Percentiles rank a stretch among this genome's conserved stretches.
Conservation (phyloP, 1,139 yeast genomes). For the Scheffersomyces cryptocercus region DNA sequence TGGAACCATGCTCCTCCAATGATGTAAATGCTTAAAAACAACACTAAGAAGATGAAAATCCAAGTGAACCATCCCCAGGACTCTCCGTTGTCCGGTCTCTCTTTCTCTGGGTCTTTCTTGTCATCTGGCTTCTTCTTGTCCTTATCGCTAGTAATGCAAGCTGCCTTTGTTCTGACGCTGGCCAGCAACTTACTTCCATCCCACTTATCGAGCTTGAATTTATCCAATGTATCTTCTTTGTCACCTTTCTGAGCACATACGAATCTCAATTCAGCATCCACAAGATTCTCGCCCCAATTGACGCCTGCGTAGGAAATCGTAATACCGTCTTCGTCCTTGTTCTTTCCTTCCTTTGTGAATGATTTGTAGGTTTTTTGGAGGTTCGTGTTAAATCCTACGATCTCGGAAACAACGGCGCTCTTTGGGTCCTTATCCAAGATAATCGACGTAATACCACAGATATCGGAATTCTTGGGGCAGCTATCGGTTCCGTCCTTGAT, state of each 20-base stretch:
- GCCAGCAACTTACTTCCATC: conserved; percentile 28
- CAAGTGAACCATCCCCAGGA: conserved; percentile 82
- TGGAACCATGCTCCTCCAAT: conserved; percentile 82
- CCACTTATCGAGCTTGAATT: conserved; percentile 32
- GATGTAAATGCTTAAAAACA: conserved; percentile 70
- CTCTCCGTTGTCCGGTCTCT: conserved; percentile 32
- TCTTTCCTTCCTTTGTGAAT: conserved; percentile 15
- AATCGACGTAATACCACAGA: conserved; percentile 65
- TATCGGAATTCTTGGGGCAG: conserved; percentile 70
- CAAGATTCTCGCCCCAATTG: conserved; percentile 67
- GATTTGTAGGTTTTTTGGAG: conserved; percentile 32
- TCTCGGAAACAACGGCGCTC: conserved; percentile 49
- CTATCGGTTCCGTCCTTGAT: conserved; percentile 36
- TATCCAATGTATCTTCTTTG: conserved; percentile 26
- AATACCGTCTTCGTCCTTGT: conserved; percentile 41
- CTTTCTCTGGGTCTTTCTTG: conserved; percentile 21
- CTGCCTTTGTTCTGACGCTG: conserved; percentile 34
- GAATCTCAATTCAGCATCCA: conserved; percentile 55
- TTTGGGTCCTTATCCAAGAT: conserved; percentile 39
- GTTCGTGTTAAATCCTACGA: conserved; percentile 50
- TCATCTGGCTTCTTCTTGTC: conserved; percentile 21
- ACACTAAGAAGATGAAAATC: conserved; percentile 65
- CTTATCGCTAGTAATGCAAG: conserved; percentile 36
- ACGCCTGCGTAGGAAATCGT: conserved; percentile 52
- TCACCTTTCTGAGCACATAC: conserved; percentile 46